Evolutionary conservation across 495 filamentous ascomycete species (phyloP), one percentile per base, ranked within the genome.

Genomic region (Aspergillus baeticus): DNA sequence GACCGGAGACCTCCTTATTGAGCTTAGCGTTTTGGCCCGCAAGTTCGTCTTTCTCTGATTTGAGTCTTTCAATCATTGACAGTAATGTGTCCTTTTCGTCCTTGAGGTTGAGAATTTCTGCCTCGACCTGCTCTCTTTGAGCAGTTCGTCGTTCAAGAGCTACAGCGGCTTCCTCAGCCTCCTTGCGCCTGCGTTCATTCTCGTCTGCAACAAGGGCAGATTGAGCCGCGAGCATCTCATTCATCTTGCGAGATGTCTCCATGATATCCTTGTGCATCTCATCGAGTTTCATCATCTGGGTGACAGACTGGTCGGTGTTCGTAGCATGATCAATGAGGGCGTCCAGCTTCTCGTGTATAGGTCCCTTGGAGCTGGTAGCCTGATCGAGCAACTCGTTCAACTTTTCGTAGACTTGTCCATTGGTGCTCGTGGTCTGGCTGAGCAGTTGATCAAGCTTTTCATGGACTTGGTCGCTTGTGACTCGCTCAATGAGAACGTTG

Each of bases 231-330:
- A 98, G 82, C 73, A 97, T 96, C 37, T 87, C 84, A n/a, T 86
- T 85, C 60, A 99, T 87, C 63, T 90, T 89, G 20, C 84, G 84
- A 0, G 93, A 88, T n/a, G 90, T 96, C 41, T 84, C 77, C 67
- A 89, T 86, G 39, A 99, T 91, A 58, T 96, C 87, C 63, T 87
- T 80, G 66, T 96, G 91, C 59, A 98, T 93, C 64, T 91, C 82
- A 61, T 96, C 90, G 8, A 99, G 81, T 46, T 90, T 88, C 57
- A 87, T 86, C 50, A 87, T 84, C 58, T 90, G 85, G 10, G 69
- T 75, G 38, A 74, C 67, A n/a, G 73, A 73, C n/a, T 74, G 68
- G 20, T 74, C 76, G 1, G 62, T 66, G 29, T 75, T 69, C 7
- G 63, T 63, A 5, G 69, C 63, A 51, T 66, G 72, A 10, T 61